Base-by-base conservation (phyloP, 2,329 filamentous ascomycete genomes). In the Stagonosporopsis tanaceti region DNA sequence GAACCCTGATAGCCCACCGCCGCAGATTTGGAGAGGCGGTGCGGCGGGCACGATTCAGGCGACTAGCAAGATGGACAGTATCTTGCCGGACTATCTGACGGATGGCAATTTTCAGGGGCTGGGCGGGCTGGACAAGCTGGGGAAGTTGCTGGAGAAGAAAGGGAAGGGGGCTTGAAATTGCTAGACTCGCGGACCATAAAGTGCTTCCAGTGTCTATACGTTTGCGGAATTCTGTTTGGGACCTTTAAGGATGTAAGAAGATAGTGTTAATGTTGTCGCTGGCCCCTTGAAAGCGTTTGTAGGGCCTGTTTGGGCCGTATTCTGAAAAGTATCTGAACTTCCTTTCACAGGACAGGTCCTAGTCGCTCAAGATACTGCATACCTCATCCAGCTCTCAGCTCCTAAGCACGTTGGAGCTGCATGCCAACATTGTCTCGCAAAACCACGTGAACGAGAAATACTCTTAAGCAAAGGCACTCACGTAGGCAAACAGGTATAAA, bases 21-120 rank as follows among this genome's bases (percentile, higher is more conserved):
- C 46, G 15, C 40, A 57, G 50, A 61, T 61, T 24, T 61, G 58
- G 58, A 55, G 59, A 27, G 59, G 56, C 9, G 57, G 57, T 1
- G 47, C 50, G 4, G 57, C 57, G 3, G 57, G 57, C 7, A 57
- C 46, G 3, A 42, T 60, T 1, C 46, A 53, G 17, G 15, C 25
- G 22, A 51, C 40, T 9, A 54, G 53, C 22, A 57, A 56, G 48
- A 30, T 60, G 39, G 54, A 57, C 15, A 57, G 54, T 7, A 57
- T 57, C 27, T 28, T 60, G 14, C 45, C 57, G 1, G 47, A 53
- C 22, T 57, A 51, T 12, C n/a, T 57, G 22, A 47, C 50, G 6
- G 57, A 60, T 55, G 53, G 53, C 2, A 53, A 47, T 7, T 60
- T 57, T 20, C 47, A 53, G 27, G 42, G 35, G 0, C 7, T 57